Evolutionary conservation across 148 eudicot species (phyloP), one percentile per base, ranked within the genome.

Genomic region (Chenopodium suecicum): DNA sequence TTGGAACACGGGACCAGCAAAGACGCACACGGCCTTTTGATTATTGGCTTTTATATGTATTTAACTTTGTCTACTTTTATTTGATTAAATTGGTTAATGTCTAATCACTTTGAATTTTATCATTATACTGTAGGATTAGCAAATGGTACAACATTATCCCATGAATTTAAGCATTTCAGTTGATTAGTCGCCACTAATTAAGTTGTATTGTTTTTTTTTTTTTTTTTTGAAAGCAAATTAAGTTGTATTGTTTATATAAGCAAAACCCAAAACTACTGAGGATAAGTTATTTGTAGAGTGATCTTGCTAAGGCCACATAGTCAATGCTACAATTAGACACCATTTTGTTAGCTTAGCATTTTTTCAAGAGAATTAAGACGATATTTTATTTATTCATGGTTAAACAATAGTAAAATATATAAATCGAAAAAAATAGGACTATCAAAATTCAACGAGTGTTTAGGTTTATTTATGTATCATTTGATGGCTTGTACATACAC

Each of bases 51-150:
- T 50, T 48, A 10, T 20, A 12, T 63, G 46, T 27, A 73, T 54
- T 23, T 23, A 4, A 8, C 6, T 10, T 41, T 44, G 1, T 41
- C 19, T 60, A 3, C 20, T n/a, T 25, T 31, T 47, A 9, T 37
- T 22, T 7, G 0, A 47, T 48, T 46, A 67, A 46, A 70, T 7
- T 41, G 66, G 16, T 67, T 76, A 13, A 68, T 50, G 84, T 82
- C 84, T 56, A 68, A 76, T 82, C 76, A 76, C 75, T 68, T 82
- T 22, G 71, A 76, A 58, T 23, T 82, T 76, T 76, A 60, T 76
- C 37, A 41, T 75, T 12, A 77, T 23, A 41, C 27, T 31, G 20
- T 50, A 66, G 48, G 37, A 67, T 65, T 29, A 64, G 73, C 17
- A 34, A 66, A 14, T 23, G 9, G 52, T 4, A 2, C 34, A 70